phyloP scores from a whole-genome alignment of 2,329 filamentous ascomycete genomes.

The Aspergillus tamarii region DNA sequence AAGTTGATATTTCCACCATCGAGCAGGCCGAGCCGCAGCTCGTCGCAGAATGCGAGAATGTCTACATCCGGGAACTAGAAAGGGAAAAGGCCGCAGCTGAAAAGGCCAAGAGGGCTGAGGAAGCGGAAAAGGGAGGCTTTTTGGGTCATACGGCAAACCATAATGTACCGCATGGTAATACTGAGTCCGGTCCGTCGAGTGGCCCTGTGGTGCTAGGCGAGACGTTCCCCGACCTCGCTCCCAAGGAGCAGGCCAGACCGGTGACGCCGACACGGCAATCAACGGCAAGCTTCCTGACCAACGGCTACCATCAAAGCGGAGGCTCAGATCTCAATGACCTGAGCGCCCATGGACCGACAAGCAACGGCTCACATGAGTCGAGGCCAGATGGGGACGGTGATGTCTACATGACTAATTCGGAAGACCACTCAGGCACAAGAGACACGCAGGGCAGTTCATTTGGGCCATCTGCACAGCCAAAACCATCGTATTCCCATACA shows the following conservation, averaged over 20 bases:
- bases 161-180: slow-evolving; percentile 56
- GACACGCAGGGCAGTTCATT: slow-evolving; percentile 53
- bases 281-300: slow-evolving; percentile 53
- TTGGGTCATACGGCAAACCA: slow-evolving; percentile 51
- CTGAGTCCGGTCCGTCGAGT: slow-evolving; percentile 52
- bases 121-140: slow-evolving; percentile 41
- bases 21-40: slow-evolving; percentile 66
- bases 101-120: slow-evolving; percentile 49
- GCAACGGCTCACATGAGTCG: slow-evolving; percentile 56
- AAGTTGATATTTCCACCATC: slow-evolving; percentile 84
- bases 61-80: slow-evolving; percentile 74
- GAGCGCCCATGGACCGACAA: slow-evolving; percentile 49
- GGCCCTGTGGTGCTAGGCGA: slow-evolving; percentile 67
- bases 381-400: slow-evolving; percentile 56
- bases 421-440: slow-evolving; percentile 45
- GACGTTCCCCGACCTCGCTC: slow-evolving; percentile 58
- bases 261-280: slow-evolving; percentile 61
- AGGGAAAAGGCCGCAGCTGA: slow-evolving; percentile 68
- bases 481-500: slow-evolving; percentile 49
- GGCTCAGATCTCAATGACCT: slow-evolving; percentile 44
- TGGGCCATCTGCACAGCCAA: slow-evolving; percentile 54
- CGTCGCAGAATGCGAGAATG: slow-evolving; percentile 74
- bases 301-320: slow-evolving; percentile 56
- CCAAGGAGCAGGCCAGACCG: slow-evolving; percentile 54
- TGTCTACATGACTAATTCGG: slow-evolving; percentile 62